Percentiles rank a stretch among this genome's conserved stretches.
Conservation (phyloP, 2,329 filamentous ascomycete genomes). For the Fusarium succisae region DNA sequence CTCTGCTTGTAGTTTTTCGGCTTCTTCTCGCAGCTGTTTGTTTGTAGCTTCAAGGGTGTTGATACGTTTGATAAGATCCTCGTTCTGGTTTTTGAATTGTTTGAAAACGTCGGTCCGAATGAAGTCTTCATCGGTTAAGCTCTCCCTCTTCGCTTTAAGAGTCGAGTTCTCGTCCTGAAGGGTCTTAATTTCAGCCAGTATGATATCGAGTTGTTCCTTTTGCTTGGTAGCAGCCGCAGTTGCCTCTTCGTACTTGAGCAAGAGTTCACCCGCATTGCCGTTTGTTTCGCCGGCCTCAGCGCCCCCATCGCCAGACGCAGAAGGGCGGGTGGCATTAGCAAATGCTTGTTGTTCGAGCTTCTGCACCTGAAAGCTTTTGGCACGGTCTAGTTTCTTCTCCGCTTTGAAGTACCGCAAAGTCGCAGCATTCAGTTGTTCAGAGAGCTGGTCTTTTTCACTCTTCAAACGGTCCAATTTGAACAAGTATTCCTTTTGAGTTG, state of each 20-base stretch:
- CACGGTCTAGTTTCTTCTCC: slow-evolving; percentile 91
- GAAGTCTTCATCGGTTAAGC: slow-evolving; percentile 90
- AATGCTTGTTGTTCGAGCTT: slow-evolving; percentile 92
- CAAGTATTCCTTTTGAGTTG: slow-evolving; percentile 82
- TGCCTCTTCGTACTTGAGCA: slow-evolving; percentile 81
- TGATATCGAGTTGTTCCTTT: slow-evolving; percentile 85
- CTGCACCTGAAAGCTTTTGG: slow-evolving; percentile 87
- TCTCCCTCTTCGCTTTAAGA: slow-evolving; percentile 73
- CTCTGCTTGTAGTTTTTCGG: slow-evolving; percentile 85
- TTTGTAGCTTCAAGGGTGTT: slow-evolving; percentile 93
- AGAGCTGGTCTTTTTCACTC: slow-evolving; percentile 83
- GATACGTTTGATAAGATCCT: slow-evolving; percentile 90
- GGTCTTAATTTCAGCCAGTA: slow-evolving; percentile 79
- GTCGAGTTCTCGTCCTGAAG: slow-evolving; percentile 82
- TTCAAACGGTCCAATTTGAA: slow-evolving; percentile 79
- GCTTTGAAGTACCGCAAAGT: slow-evolving; percentile 93
- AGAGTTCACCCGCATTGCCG: slow-evolving; percentile 70
- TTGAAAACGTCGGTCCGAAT: slow-evolving; percentile 94
- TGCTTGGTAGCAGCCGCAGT: slow-evolving; percentile 80
- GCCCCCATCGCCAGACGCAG: slow-evolving; percentile 55
- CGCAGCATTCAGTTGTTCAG: slow-evolving; percentile 86
- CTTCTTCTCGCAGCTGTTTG: slow-evolving; percentile 83
- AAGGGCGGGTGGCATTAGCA: slow-evolving; percentile 69
- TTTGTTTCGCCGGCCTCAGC: slow-evolving; percentile 62
- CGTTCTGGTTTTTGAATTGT: slow-evolving; percentile 86